Percentiles rank a stretch among this genome's conserved stretches.
These are phyloP conservation scores for Aspergillus quadrilineatus DNA, from an alignment of 2,329 filamentous ascomycete species.

Conservation along the genomic window DNA sequence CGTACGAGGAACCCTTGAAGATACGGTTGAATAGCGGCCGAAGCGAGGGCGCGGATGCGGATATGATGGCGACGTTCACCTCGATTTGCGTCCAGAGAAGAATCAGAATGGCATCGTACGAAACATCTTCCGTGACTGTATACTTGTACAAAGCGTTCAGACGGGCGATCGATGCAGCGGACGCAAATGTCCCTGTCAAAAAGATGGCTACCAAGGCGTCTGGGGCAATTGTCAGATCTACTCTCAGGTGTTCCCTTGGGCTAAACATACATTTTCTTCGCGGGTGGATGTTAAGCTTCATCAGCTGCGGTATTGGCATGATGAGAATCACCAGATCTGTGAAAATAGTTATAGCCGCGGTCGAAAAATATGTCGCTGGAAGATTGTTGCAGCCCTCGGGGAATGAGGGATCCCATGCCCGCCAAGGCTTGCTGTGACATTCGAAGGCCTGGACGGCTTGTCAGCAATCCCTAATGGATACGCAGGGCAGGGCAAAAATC, in stretches of 20 bases:
- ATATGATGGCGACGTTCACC: conserved; percentile 19
- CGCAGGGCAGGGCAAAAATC: not conserved
- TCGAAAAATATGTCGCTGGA: conserved; percentile 10
- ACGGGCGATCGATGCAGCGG: conserved; percentile 16
- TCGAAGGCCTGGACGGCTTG: conserved; percentile 12
- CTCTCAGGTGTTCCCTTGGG: not conserved
- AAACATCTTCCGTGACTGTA: conserved; percentile 13
- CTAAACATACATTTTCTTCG: conserved; percentile 11
- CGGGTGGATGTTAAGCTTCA: conserved; percentile 10
- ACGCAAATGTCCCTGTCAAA: conserved; percentile 14
- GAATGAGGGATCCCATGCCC: conserved; percentile 15
- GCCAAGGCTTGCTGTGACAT: conserved; percentile 18
- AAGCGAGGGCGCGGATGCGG: conserved; percentile 16
- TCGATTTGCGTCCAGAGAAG: conserved; percentile 16
- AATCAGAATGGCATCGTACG: conserved; percentile 11
- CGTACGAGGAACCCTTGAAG: conserved; percentile 11
- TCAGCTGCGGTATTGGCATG: conserved; percentile 14
- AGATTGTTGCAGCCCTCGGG: conserved; percentile 15
- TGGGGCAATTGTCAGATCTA: not conserved
- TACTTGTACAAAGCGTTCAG: conserved; percentile 18
- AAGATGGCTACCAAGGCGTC: conserved; percentile 15
- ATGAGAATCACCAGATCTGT: conserved; percentile 15
- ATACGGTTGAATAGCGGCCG: conserved; percentile 10
- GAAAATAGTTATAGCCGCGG: conserved; percentile 11
- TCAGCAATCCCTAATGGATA: not conserved